Evolutionary conservation across 2,329 filamentous ascomycete species (phyloP), one percentile per base, ranked within the genome.

Genomic region (Nothophaeocryptopus gaeumannii): DNA sequence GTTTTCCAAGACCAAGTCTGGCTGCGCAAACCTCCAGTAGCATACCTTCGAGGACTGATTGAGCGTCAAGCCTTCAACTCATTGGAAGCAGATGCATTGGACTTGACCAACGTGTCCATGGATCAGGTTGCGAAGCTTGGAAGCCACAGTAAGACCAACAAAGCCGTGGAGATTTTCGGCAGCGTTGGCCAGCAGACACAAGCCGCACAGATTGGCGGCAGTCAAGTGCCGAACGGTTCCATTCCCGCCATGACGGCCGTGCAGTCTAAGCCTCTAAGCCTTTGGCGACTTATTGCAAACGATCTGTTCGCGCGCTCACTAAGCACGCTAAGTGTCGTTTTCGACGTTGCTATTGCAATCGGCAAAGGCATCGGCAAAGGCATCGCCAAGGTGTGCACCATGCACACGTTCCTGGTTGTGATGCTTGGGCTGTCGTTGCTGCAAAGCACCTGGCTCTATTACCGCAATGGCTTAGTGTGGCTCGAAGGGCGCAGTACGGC

Each of bases 1-100:
- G 82, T 97, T 37, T 95, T 89, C 70, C 88, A 85, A 45, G 87
- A 86, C 62, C 82, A 96, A n/a, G 87, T 89, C 60, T 97, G 93
- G 93, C 86, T 83, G 58, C 75, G 80, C 10, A 60, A 70, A 38
- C 70, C 68, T 10, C 47, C 51, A 2, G 50, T 62, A 33, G 46
- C 50, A 15, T 67, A 67, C 42, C 42, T 67, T 38, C 46, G 84
- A 84, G 9, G 75, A 29, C 70, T 83, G 36, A 78, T 86, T 51
- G 77, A 84, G 54, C 73, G 74, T 44, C 78, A 81, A 70, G 92
- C 91, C 12, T 77, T 90, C 34, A 83, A 86, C 51, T 89, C 96
- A 64, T 81, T 86, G 5, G 77, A 78, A 48, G 79, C 83, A 12
- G 85, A 89, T 59, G 86, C 85, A 1, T 80, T 88, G 53, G 86